Evolutionary conservation across 495 filamentous ascomycete genomes (phyloP).

Genomic region (Neurospora sp.): DNA sequence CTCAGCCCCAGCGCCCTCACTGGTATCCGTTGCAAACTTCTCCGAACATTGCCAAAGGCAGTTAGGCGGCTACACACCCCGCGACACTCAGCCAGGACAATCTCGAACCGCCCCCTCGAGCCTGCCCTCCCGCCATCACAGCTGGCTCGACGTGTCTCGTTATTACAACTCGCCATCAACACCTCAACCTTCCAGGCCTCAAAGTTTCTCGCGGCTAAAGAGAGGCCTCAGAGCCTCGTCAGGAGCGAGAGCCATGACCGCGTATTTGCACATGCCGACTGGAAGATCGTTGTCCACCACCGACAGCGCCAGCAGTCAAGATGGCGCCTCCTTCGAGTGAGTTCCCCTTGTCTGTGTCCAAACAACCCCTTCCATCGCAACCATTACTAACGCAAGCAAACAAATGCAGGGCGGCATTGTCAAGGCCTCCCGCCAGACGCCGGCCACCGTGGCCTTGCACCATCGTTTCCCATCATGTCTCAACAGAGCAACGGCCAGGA

Average conservation of each 20-base stretch:
- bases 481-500: constrained; percentile 25
- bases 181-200: background rate
- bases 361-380: background rate
- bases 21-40: background rate
- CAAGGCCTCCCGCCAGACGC: background rate
- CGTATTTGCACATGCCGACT: background rate
- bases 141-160: background rate
- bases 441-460: constrained; percentile 9
- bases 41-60: background rate
- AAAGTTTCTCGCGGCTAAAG: background rate
- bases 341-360: background rate
- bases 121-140: background rate
- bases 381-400: background rate
- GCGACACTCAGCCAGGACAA: background rate
- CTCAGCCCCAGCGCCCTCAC: background rate
- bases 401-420: background rate
- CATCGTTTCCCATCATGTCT: constrained; percentile 36
- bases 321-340: background rate
- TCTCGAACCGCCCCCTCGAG: background rate
- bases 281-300: background rate
- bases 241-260: background rate
- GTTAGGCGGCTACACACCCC: background rate
- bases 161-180: background rate
- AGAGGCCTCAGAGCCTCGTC: background rate
- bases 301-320: background rate